phyloP scores from a whole-genome alignment of 176 grass and related monocot genomes.

The Carex littledalei region DNA sequence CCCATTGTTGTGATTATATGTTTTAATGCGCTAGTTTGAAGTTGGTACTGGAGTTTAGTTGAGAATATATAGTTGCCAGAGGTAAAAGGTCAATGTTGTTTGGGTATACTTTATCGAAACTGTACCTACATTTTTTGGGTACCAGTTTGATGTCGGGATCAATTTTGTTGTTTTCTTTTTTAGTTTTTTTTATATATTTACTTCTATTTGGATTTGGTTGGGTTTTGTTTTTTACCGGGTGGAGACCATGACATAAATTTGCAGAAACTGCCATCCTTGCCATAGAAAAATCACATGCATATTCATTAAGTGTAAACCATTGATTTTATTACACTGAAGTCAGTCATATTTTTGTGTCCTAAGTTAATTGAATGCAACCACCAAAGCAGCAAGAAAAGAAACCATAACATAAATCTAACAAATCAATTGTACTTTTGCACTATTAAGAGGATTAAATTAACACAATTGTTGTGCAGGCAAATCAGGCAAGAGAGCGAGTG shows the following conservation, averaged over 20 bases:
- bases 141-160: not conserved
- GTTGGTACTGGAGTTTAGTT: not conserved
- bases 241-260: not conserved
- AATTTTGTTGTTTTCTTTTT: not conserved
- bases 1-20: not conserved
- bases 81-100: not conserved
- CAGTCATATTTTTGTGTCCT: not conserved
- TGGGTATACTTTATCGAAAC: not conserved
- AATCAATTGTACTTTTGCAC: not conserved
- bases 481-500: slow-evolving; percentile 45
- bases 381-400: not conserved
- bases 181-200: not conserved
- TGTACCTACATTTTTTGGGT: not conserved
- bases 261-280: not conserved
- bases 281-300: not conserved
- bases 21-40: not conserved
- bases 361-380: not conserved
- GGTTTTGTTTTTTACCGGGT: not conserved
- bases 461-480: slow-evolving; percentile 24
- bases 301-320: not conserved
- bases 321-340: not conserved
- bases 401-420: not conserved
- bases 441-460: not conserved
- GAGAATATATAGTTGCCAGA: not conserved
- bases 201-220: not conserved